Conservation (phyloP, 257 asterid species). For the Capsicum rhomboideum region DNA sequence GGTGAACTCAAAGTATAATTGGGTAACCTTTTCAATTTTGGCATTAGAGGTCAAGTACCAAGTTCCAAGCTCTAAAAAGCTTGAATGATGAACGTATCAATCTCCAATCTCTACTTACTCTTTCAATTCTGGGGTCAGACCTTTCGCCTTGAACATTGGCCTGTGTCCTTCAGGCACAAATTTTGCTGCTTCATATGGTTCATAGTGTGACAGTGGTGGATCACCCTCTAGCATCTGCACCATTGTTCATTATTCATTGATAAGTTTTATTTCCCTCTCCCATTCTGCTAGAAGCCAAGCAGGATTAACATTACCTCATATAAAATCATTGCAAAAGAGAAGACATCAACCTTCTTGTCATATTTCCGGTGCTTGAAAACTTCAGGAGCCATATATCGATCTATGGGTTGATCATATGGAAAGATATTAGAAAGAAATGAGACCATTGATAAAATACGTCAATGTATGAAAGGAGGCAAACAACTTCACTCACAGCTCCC, state of each 20-base stretch:
- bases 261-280: neutral
- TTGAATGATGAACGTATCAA: neutral
- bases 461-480: neutral
- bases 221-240: slow-evolving; percentile 99
- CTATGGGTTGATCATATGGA: slow-evolving; percentile 23
- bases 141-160: slow-evolving; percentile 65
- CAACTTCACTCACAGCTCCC: slow-evolving; percentile 80
- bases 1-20: neutral
- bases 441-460: neutral
- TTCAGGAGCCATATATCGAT: slow-evolving; percentile 99
- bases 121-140: slow-evolving; percentile 54
- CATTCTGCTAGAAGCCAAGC: neutral
- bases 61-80: neutral
- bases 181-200: slow-evolving; percentile 93
- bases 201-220: slow-evolving; percentile 69
- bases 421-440: neutral
- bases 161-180: slow-evolving; percentile 87
- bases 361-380: slow-evolving; percentile 94
- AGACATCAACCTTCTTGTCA: slow-evolving; percentile 96
- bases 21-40: neutral
- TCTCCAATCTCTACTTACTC: slow-evolving; percentile 48
- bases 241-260: slow-evolving; percentile 3
- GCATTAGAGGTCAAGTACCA: neutral
- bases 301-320: slow-evolving; percentile 55
- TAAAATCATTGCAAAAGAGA: slow-evolving; percentile 93